These are phyloP conservation scores for Aspergillus affinis DNA, from an alignment of 495 filamentous ascomycete species.

Conservation along the genomic window DNA sequence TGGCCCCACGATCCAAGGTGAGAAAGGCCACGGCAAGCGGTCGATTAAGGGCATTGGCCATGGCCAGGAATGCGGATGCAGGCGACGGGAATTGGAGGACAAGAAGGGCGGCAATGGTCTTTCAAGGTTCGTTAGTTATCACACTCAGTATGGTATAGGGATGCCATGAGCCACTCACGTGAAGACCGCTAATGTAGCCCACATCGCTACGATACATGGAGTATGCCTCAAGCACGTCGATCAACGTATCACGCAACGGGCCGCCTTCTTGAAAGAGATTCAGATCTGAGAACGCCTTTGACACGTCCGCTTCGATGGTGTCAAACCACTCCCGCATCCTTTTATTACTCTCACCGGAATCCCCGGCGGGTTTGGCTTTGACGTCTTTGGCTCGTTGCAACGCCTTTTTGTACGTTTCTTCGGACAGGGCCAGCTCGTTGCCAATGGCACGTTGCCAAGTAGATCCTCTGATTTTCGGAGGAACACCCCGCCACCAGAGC, in stretches of 20 bases:
- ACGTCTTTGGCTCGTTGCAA: conserved; percentile 70
- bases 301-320: conserved; percentile 67
- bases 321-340: conserved; percentile 61
- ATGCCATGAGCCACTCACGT: conserved; percentile 32
- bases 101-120: conserved; percentile 84
- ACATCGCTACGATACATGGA: conserved; percentile 93
- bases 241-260: conserved; percentile 71
- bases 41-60: conserved; percentile 88
- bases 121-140: conserved; percentile 22
- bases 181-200: conserved; percentile 83
- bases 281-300: conserved; percentile 73
- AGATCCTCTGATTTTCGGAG: conserved; percentile 71
- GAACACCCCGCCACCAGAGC: conserved; percentile 91
- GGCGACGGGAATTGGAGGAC: conserved; percentile 77
- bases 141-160: not conserved
- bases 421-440: conserved; percentile 78
- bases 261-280: conserved; percentile 78
- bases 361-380: conserved; percentile 46
- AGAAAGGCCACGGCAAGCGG: conserved; percentile 86
- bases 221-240: conserved; percentile 85
- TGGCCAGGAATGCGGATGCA: conserved; percentile 70
- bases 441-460: conserved; percentile 90
- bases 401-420: conserved; percentile 76
- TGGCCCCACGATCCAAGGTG: conserved; percentile 70
- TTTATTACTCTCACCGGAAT: conserved; percentile 49